Evolutionary conservation across 441 rosid species (phyloP).

Genomic region (Biscutella laevigata): DNA sequence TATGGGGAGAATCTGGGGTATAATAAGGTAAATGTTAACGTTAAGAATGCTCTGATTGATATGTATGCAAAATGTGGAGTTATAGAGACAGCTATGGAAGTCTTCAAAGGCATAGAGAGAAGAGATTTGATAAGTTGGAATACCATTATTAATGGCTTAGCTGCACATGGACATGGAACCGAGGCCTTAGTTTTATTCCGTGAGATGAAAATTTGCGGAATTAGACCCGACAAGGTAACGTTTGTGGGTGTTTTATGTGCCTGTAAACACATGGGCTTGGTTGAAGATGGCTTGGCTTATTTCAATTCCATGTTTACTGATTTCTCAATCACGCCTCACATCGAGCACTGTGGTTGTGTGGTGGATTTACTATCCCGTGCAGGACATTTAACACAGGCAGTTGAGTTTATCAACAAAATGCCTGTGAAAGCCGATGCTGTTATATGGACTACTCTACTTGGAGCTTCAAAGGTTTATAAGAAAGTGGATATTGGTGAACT

Average conservation of each 20-base stretch:
- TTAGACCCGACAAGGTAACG: slow-evolving; percentile 51
- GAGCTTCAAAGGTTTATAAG: slow-evolving; percentile 50
- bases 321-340: slow-evolving; percentile 42
- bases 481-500: slow-evolving; percentile 50
- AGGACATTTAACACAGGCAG: slow-evolving; percentile 46
- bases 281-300: slow-evolving; percentile 45
- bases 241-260: slow-evolving; percentile 56
- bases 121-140: slow-evolving; percentile 59
- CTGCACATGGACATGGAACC: slow-evolving; percentile 43
- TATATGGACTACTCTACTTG: slow-evolving; percentile 55
- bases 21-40: slow-evolving; percentile 34
- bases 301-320: slow-evolving; percentile 42
- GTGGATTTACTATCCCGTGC: slow-evolving; percentile 63
- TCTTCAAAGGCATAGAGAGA: slow-evolving; percentile 34
- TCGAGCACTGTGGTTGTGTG: slow-evolving; percentile 68
- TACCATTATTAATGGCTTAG: slow-evolving; percentile 46
- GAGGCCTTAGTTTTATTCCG: slow-evolving; percentile 42
- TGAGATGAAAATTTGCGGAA: slow-evolving; percentile 37
- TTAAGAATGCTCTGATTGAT: slow-evolving; percentile 51
- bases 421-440: slow-evolving; percentile 51
- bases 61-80: slow-evolving; percentile 62
- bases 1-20: slow-evolving; percentile 35
- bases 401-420: slow-evolving; percentile 47
- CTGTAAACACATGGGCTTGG: slow-evolving; percentile 62
- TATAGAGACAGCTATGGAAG: slow-evolving; percentile 37